Conservation (phyloP, 2,329 filamentous ascomycete genomes). For the Aspergillus novofumigatus region DNA sequence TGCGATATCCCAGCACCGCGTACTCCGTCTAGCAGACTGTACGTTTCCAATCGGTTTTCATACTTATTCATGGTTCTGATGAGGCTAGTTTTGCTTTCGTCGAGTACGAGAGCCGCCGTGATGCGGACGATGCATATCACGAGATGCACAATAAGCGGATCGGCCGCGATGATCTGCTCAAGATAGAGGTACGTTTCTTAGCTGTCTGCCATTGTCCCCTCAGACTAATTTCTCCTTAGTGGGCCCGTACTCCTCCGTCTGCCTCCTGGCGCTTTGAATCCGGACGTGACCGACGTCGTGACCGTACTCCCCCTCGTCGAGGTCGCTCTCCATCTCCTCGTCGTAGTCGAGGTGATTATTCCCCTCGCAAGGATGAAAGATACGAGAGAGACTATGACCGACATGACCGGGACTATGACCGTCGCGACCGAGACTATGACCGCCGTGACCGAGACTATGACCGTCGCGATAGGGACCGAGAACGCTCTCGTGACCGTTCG, state of each 20-base stretch:
- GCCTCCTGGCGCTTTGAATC: slow-evolving; percentile 98
- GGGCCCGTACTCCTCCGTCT: slow-evolving; percentile 95
- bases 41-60: slow-evolving; percentile 46
- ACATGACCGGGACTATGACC: slow-evolving; percentile 71
- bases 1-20: slow-evolving; percentile 97
- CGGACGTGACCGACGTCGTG: slow-evolving; percentile 65
- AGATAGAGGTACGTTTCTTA: slow-evolving; percentile 80
- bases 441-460: slow-evolving; percentile 48
- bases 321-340: slow-evolving; percentile 58
- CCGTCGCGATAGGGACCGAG: slow-evolving; percentile 56
- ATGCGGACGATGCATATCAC: slow-evolving; percentile 98
- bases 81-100: slow-evolving; percentile 85
- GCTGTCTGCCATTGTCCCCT: neutral
- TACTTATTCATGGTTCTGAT: slow-evolving; percentile 27
- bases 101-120: slow-evolving; percentile 96
- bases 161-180: slow-evolving; percentile 88
- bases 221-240: slow-evolving; percentile 54
- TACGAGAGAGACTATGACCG: slow-evolving; percentile 68
- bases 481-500: slow-evolving; percentile 67
- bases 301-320: slow-evolving; percentile 74
- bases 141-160: slow-evolving; percentile 99
- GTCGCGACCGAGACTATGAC: slow-evolving; percentile 66
- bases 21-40: slow-evolving; percentile 92
- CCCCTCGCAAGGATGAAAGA: slow-evolving; percentile 83
- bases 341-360: slow-evolving; percentile 64